Evolutionary conservation across 2,329 filamentous ascomycete genomes (phyloP).

Genomic region (Fusarium dlaminii): DNA sequence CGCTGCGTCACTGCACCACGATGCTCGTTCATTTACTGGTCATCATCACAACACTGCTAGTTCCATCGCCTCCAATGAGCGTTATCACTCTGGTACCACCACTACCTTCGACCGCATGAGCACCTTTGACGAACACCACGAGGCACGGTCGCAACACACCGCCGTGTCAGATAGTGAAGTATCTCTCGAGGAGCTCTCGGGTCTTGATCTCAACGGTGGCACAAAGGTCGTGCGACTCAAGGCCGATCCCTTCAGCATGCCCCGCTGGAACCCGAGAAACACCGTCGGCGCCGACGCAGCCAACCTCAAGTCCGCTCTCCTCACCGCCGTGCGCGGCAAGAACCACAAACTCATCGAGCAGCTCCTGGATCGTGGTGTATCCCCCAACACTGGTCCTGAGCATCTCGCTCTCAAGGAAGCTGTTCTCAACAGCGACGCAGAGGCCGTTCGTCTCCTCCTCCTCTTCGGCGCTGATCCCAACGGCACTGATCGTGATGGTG

Average conservation of each 20-base stretch:
- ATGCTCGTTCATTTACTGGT: conserved; percentile 24
- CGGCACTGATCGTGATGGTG: conserved; percentile 56
- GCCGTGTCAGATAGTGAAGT: conserved; percentile 39
- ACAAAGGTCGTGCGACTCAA: conserved; percentile 58
- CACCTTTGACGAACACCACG: conserved; percentile 45
- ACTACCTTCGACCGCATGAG: conserved; percentile 42
- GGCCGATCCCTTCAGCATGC: conserved; percentile 61
- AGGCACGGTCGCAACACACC: conserved; percentile 41
- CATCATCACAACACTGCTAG: conserved; percentile 39
- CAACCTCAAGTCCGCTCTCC: conserved; percentile 58
- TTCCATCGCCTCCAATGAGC: conserved; percentile 46
- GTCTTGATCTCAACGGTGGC: conserved; percentile 52
- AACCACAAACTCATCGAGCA: conserved; percentile 67
- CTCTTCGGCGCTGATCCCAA: conserved; percentile 69
- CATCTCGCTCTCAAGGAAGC: conserved; percentile 63
- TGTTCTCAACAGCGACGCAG: conserved; percentile 59
- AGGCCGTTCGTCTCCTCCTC: conserved; percentile 64
- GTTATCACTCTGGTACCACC: conserved; percentile 41
- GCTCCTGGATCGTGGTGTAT: conserved; percentile 66
- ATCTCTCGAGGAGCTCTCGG: conserved; percentile 47
- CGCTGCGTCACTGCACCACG: conserved; percentile 4
- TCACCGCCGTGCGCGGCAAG: conserved; percentile 63
- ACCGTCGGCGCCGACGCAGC: conserved; percentile 53
- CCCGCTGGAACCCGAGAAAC: conserved; percentile 61
- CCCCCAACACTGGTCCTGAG: conserved; percentile 58